Base-by-base conservation (phyloP, 139 green algal species). In the Chlorella sp. region DNA sequence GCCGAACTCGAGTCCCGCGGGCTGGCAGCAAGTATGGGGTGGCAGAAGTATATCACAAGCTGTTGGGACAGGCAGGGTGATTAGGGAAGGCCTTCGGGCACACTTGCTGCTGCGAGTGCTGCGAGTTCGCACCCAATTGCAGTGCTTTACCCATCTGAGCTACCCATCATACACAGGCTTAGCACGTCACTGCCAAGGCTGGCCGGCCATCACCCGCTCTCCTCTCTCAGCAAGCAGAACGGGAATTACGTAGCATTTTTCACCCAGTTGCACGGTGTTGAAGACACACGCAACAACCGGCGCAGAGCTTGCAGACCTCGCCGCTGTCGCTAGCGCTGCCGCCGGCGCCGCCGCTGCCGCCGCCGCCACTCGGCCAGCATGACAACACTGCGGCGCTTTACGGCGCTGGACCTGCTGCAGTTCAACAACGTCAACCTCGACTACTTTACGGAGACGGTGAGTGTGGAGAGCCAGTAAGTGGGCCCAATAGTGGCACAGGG, bases 371-470 rank as follows among this genome's bases (percentile, higher is more conserved):
- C 0, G 77, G n/a, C 16, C n/a, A 40, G 34, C 0, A 99, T 99
- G 98, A 99, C 97, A 3, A 96, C 94, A 1, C 85, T 99, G 3
- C 93, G 98, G 2, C 91, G 96, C 1, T 99, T 99, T 81, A 97
- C 93, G 0, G 98, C 95, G 89, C 90, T 98, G 85, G 98, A 99
- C 88, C 88, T 99, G 39, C 96, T 99, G 81, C 93, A 91, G 0
- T 99, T 99, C 94, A 99, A 99, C 92, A 95, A 95, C 19, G 97
- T 99, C 18, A 99, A 99, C 93, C 90, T 99, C 12, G 98, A 99
- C 86, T 96, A 96, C 60, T 96, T 99, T 34, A 99, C 98, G 0
- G 98, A 99, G 91, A 99, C 98, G 48, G 93, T 95, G n/a, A 81
- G 88, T 30, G 4, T 37, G 37, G 21, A 16, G 71, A 2, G 36